Conservation (phyloP, 495 filamentous ascomycete genomes). For the Neurospora hispaniola region DNA sequence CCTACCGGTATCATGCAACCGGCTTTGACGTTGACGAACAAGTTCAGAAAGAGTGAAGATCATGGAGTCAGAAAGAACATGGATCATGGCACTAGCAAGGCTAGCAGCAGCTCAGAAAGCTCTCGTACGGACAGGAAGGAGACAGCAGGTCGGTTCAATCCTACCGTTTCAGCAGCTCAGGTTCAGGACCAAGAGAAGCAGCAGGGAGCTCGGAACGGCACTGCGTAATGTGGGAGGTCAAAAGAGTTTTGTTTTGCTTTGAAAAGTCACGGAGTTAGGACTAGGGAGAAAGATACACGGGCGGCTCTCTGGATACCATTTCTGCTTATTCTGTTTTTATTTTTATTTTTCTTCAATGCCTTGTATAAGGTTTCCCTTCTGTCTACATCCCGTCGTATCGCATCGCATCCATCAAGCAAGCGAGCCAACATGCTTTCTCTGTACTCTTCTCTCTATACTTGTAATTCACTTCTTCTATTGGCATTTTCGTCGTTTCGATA, state of each 20-base stretch:
- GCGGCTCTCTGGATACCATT: background rate
- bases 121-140: background rate
- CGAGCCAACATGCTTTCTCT: background rate
- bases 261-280: background rate
- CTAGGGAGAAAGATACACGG: background rate
- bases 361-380: background rate
- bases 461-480: background rate
- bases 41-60: background rate
- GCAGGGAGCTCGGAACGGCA: background rate
- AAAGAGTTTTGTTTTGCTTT: background rate
- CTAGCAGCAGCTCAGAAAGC: background rate
- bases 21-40: background rate
- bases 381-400: background rate
- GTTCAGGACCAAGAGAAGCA: background rate
- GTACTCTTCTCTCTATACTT: background rate
- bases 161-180: background rate
- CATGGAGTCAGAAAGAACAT: background rate
- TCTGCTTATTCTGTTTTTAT: background rate
- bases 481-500: background rate
- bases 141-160: background rate
- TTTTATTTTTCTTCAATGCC: background rate
- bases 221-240: background rate
- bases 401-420: background rate
- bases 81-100: background rate
- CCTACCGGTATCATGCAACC: background rate